A percentile compares a stretch with the other conserved stretches of the same genome.
These are phyloP conservation scores for Lepiota venenata DNA, from an alignment of 768 basidiomycete species.

Conservation along the genomic window DNA sequence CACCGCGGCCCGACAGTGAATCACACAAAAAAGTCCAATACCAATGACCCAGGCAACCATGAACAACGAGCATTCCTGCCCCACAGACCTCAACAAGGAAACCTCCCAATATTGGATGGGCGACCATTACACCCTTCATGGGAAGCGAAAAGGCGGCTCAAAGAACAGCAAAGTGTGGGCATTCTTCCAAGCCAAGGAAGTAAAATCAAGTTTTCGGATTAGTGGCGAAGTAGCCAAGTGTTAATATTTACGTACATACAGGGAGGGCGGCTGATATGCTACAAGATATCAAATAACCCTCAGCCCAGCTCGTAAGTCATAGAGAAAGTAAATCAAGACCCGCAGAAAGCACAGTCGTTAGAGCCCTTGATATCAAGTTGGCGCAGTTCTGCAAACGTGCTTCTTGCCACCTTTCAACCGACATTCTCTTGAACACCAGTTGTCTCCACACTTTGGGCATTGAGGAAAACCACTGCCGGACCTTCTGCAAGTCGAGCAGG, in stretches of 20 bases:
- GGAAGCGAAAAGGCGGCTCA: constrained; percentile 87
- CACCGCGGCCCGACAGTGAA: neutral
- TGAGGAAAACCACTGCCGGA: constrained; percentile 53
- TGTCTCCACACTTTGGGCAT: constrained; percentile 55
- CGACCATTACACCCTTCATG: constrained; percentile 86
- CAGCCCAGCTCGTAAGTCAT: too few relatives aligned
- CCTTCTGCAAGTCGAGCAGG: constrained; percentile 53
- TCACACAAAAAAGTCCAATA: neutral
- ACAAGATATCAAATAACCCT: too few relatives aligned
- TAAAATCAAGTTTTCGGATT: constrained; percentile 70
- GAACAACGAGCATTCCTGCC: neutral
- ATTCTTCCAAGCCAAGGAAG: constrained; percentile 73
- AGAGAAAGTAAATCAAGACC: too few relatives aligned
- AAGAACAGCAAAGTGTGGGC: constrained; percentile 60
- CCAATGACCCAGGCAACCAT: neutral
- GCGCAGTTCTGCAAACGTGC: constrained; percentile 36
- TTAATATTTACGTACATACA: neutral
- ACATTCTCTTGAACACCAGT: constrained; percentile 66
- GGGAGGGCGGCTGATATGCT: too few relatives aligned
- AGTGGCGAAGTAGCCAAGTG: neutral
- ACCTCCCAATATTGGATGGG: constrained; percentile 21
- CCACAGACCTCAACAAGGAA: constrained; percentile 2
- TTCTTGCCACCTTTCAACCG: constrained; percentile 49
- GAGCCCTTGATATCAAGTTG: neutral
- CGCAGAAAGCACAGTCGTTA: too few relatives aligned